phyloP scores from a whole-genome alignment of 768 basidiomycete species.

The Boletus bicolor region DNA sequence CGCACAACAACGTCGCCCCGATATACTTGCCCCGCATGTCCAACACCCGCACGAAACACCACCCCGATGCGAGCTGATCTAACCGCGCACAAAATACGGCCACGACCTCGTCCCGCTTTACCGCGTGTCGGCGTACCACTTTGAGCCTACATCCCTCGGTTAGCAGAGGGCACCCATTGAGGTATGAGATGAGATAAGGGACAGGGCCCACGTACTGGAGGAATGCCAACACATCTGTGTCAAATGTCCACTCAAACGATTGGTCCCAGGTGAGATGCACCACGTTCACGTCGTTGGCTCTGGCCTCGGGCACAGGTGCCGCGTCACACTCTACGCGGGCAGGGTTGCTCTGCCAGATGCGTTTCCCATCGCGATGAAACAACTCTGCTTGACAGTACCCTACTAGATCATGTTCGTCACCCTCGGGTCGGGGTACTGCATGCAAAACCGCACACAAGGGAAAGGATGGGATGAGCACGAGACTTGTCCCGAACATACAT shows the following conservation, averaged over 20 bases:
- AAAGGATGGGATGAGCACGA: not conserved
- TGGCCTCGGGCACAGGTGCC: constrained; percentile 14
- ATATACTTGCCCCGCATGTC: constrained; percentile 45
- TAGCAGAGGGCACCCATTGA: not conserved
- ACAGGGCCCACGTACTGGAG: constrained; percentile 37
- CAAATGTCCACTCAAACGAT: constrained; percentile 50
- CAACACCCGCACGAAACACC: constrained; percentile 49
- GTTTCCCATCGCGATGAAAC: constrained; percentile 37
- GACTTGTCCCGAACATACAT: not conserved
- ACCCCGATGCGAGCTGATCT: constrained; percentile 43
- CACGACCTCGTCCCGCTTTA: constrained; percentile 44
- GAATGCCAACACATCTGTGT: constrained; percentile 50
- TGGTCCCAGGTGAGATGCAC: constrained; percentile 42
- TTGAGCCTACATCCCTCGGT: constrained; percentile 5
- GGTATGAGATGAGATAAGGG: not conserved
- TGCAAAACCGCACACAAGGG: not conserved
- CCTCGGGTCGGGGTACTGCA: constrained; percentile 47
- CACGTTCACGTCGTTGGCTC: not conserved
- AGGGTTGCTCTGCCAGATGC: constrained; percentile 43
- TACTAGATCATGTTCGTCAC: constrained; percentile 33
- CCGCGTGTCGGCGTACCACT: constrained; percentile 34
- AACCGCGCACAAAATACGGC: constrained; percentile 54
- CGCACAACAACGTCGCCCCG: constrained; percentile 29
- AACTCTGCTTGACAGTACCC: constrained; percentile 47
- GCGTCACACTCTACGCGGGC: constrained; percentile 33